Evolutionary conservation across 2,329 filamentous ascomycete genomes (phyloP), one percentile per base, ranked within the genome.

Genomic region (Dissoconium aciculare): DNA sequence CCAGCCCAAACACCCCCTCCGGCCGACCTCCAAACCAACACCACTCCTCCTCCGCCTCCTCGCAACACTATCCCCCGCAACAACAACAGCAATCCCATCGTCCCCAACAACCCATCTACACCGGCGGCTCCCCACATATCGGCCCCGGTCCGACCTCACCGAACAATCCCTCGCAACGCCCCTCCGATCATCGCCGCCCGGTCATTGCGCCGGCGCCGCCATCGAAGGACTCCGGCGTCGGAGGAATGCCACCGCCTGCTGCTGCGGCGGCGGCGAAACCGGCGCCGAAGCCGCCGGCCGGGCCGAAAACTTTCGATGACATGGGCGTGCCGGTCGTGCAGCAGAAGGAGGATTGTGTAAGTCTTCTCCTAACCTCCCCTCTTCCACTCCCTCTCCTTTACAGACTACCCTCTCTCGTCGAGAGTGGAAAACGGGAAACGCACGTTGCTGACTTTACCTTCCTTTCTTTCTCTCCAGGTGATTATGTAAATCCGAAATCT

Each of bases 251-350:
- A 3, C 42, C 49, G 10, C 39, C 50, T 4, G 39, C 48, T 12
- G 29, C 38, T 3, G 27, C 45, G 9, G 49, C 52, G 33, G 45
- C 54, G n/a, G 43, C 41, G n/a, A 40, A 30, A 4, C 26, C 32
- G 23, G 19, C 19, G 19, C 37, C 53, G 11, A 47, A 47, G 15
- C 58, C 56, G 39, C 53, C 60, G 27, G 62, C 69, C 17, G 68
- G 67, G 29, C 87, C 89, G 1, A 82, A 89, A 46, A 95, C 89
- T 0, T 98, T 98, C 54, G 87, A 94, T 52, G 85, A 91, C 52
- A 98, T 98, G 89, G 89, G 89, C 23, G 87, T 98, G 45, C 82
- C 84, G 5, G 69, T 75, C 47, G 74, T 67, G 28, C 85, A 89
- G 56, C 69, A 76, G 38, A 81, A 93, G n/a, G 71, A 71, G 43